Evolutionary conservation across 768 basidiomycete genomes (phyloP), one percentile per base, ranked within the genome.

Genomic region (Xanthoconium stramineum): DNA sequence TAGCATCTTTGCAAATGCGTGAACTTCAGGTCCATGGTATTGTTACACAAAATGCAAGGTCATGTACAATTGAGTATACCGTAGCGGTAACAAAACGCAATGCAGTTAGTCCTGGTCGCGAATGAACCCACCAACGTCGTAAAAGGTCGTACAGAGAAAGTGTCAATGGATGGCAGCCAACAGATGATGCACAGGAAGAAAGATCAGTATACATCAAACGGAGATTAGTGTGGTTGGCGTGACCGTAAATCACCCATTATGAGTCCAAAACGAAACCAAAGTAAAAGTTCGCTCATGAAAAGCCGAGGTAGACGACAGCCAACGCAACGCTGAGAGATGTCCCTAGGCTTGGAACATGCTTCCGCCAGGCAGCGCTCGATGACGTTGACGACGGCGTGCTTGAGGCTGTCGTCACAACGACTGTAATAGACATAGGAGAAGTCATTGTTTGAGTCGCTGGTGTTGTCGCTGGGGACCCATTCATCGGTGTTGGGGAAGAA

Each of bases 331-430:
- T 9, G 24, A 72, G 33, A 32, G 56, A 64, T 8, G 53, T 53
- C 28, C 57, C 39, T 15, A 57, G 33, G 24, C 54, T 38, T 29
- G 71, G 57, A 6, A 30, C 45, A 33, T 59, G 62, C 17, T 64
- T 69, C 53, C 44, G 47, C 71, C 65, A 64, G 38, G 71, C 71
- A 12, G 67, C 59, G 8, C 30, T 65, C 5, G 67, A 62, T 37
- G 59, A 56, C 12, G 61, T 32, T 32, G 69, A 35, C 13, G 64
- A 47, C 10, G 56, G 33, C 5, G 61, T 30, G 19, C 30, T 7
- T 1, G 60, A 58, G 3, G 50, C n/a, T n/a, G n/a, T 3, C 8
- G 59, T 50, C 19, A 42, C 43, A 2, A 55, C 54, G 20, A 64
- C 53, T 24, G 48, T 50, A 28, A 59, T 42, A 12, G 58, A 52